phyloP scores from a whole-genome alignment of 2,329 filamentous ascomycete genomes.

The Cryphonectria parasitica region DNA sequence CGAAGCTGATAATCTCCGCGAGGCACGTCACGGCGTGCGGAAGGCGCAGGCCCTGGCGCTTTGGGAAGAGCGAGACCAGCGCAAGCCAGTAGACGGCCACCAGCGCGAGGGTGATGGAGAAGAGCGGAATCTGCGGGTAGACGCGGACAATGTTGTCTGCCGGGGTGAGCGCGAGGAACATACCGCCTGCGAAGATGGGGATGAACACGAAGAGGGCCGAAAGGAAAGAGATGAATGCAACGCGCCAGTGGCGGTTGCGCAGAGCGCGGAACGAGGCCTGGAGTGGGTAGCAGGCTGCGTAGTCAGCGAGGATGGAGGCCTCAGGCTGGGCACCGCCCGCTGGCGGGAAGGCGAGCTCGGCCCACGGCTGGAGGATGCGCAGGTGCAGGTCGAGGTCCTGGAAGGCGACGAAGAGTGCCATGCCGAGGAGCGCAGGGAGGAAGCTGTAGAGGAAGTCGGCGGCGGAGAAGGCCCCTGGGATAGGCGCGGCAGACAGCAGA shows the following conservation, averaged over 20 bases:
- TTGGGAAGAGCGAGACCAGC: slow-evolving; percentile 64
- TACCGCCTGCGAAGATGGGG: slow-evolving; percentile 69
- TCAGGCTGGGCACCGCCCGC: slow-evolving; percentile 64
- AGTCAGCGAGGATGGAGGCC: slow-evolving; percentile 70
- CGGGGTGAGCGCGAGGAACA: slow-evolving; percentile 74
- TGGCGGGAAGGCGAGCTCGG: slow-evolving; percentile 54
- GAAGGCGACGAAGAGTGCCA: slow-evolving; percentile 68
- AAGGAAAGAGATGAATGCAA: slow-evolving; percentile 64
- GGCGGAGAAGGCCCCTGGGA: slow-evolving; percentile 71
- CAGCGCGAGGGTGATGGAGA: slow-evolving; percentile 73
- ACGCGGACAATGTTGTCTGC: slow-evolving; percentile 59
- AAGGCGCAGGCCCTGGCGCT: slow-evolving; percentile 64
- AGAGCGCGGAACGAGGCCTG: slow-evolving; percentile 61
- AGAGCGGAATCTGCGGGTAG: slow-evolving; percentile 73
- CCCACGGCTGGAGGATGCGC: slow-evolving; percentile 71
- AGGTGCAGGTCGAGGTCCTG: slow-evolving; percentile 68
- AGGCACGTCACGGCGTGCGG: slow-evolving; percentile 75
- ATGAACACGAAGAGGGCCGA: slow-evolving; percentile 63
- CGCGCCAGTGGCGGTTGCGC: slow-evolving; percentile 65
- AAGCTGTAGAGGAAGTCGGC: slow-evolving; percentile 89
- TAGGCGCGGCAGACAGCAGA: slow-evolving; percentile 63
- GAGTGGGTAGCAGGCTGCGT: slow-evolving; percentile 68
- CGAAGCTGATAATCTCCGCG: slow-evolving; percentile 77
- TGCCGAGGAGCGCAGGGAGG: slow-evolving; percentile 69
- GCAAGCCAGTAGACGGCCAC: slow-evolving; percentile 71